Conservation (phyloP, 2,329 filamentous ascomycete genomes). For the Fusarium camptoceras region DNA sequence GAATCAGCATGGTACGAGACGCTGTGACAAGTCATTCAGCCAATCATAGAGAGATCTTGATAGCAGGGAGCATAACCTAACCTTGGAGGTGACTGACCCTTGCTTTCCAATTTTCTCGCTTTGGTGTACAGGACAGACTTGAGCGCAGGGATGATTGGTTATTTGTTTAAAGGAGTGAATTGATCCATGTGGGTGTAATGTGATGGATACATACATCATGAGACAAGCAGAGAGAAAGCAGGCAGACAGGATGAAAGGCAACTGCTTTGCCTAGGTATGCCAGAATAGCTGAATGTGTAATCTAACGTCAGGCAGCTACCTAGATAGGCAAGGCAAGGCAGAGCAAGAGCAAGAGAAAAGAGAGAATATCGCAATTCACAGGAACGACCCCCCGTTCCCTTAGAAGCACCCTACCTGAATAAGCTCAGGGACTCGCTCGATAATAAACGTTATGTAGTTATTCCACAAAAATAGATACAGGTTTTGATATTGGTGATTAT, state of each 20-base stretch:
- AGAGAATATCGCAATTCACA: slow-evolving; percentile 6
- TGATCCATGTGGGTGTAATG: slow-evolving; percentile 15
- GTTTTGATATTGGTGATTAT: not conserved
- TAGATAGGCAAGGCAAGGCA: not conserved
- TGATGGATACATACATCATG: slow-evolving; percentile 33
- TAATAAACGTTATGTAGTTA: not conserved
- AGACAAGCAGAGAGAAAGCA: slow-evolving; percentile 16
- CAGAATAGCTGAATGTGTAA: slow-evolving; percentile 18
- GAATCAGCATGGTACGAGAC: slow-evolving; percentile 24
- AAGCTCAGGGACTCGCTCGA: not conserved
- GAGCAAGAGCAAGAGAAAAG: slow-evolving; percentile 1
- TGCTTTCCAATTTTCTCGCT: slow-evolving; percentile 30
- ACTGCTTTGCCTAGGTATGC: slow-evolving; percentile 10
- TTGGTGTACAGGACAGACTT: slow-evolving; percentile 24
- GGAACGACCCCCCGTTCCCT: slow-evolving; percentile 3
- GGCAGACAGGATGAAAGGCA: not conserved
- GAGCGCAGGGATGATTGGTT: slow-evolving; percentile 25
- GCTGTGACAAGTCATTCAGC: slow-evolving; percentile 24
- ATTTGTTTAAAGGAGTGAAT: slow-evolving; percentile 32
- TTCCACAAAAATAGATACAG: slow-evolving; percentile 1
- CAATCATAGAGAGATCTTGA: slow-evolving; percentile 30
- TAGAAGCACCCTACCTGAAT: not conserved
- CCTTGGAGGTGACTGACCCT: slow-evolving; percentile 29
- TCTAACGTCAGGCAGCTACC: not conserved
- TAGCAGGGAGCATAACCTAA: slow-evolving; percentile 22